phyloP scores from a whole-genome alignment of 2,329 filamentous ascomycete genomes.

The Hansfordia pulvinata region DNA sequence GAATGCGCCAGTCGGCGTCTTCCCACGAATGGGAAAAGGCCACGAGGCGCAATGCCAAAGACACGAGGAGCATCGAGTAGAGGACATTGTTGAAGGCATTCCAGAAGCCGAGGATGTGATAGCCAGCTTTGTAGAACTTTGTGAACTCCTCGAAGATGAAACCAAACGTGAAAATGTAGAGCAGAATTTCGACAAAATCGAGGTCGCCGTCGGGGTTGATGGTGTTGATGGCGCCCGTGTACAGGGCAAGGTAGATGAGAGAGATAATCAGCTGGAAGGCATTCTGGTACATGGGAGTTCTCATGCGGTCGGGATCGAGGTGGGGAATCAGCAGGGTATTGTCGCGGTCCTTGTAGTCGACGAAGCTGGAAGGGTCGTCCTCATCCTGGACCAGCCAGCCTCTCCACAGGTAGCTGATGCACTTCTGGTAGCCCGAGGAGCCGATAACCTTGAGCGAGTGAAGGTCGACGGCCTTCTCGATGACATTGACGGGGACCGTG shows the following conservation, averaged over 20 bases:
- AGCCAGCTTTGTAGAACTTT: slow-evolving; percentile 91
- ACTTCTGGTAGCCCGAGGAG: slow-evolving; percentile 90
- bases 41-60: slow-evolving; percentile 66
- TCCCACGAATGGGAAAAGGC: slow-evolving; percentile 50
- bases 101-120: slow-evolving; percentile 90
- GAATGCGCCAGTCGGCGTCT: slow-evolving; percentile 34
- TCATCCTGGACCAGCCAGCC: slow-evolving; percentile 97
- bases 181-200: slow-evolving; percentile 67
- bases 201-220: slow-evolving; percentile 77
- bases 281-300: slow-evolving; percentile 87
- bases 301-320: slow-evolving; percentile 88
- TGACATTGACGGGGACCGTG: slow-evolving; percentile 69
- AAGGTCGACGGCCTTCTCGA: slow-evolving; percentile 87
- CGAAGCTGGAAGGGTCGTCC: slow-evolving; percentile 75
- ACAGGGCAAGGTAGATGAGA: slow-evolving; percentile 69
- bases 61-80: slow-evolving; percentile 66
- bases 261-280: slow-evolving; percentile 75
- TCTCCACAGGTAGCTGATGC: slow-evolving; percentile 81
- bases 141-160: slow-evolving; percentile 78
- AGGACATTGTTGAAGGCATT: slow-evolving; percentile 84
- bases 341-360: slow-evolving; percentile 74
- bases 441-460: slow-evolving; percentile 83
- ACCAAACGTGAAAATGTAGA: slow-evolving; percentile 85
- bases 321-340: slow-evolving; percentile 68
- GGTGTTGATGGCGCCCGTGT: slow-evolving; percentile 85